Base-by-base conservation (phyloP, 1,284 basidiomycete species). In the Puccinia novopanici region DNA sequence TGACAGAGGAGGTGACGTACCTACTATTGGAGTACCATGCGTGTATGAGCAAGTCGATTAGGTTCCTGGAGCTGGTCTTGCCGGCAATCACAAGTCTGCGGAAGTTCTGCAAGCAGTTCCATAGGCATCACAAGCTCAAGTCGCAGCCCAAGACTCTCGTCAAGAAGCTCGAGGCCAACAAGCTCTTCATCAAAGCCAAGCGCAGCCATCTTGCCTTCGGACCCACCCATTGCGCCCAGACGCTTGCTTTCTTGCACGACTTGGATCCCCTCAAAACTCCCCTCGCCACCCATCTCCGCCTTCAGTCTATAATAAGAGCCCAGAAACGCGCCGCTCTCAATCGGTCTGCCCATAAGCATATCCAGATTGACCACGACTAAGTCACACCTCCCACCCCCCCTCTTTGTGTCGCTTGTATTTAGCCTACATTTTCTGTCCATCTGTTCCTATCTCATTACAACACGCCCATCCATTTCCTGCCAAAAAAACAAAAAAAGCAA, bases 1-100 rank as follows among this genome's bases (percentile, higher is more conserved):
- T 98, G 45, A 89, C 91, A 0, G 94, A 98, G 80, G 97, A 98
- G 86, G 88, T 91, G 24, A 86, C 89, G 6, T 94, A 90, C 86
- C 86, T 94, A 24, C 88, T 98, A 59, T 91, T 91, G 13, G 93
- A 96, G 86, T 94, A 92, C 90, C 87, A 87, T 81, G 86, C 89
- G 89, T 77, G 87, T 87, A 81, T 92, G 88, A 84, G 87, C 85
- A 87, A 82, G 0, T 93, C 92, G 85, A 91, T 98, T 80, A 93
- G 93, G 0, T 98, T 98, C 87, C 96, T 96, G 1, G 97, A 99
- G 87, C 88, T 97, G 75, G 89, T 91, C 17, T 89, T 98, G n/a
- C 94, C 96, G 1, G 87, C 95, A 55, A 87, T 91, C n/a, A 89
- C 92, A 13, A 87, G 89, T 3, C 87, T 95, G 80, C 90, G 90